These are phyloP conservation scores for Coemansia sp. DNA, from an alignment of 371 early-diverging fungal genomes.

Conservation along the genomic window DNA sequence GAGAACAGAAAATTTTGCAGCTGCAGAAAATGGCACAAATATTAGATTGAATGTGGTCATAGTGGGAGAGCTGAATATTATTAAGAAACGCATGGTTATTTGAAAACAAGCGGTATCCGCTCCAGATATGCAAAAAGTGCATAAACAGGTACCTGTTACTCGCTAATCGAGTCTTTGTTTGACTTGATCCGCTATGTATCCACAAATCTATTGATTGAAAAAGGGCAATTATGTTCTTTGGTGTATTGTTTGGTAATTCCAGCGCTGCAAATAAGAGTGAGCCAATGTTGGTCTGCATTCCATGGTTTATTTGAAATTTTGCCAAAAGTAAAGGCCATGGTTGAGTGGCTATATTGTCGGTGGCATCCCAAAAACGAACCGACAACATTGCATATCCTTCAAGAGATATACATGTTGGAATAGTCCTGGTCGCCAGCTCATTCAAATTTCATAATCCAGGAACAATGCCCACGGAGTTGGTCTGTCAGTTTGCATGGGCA, in stretches of 20 bases:
- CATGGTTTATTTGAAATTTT: neutral
- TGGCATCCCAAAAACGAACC: neutral
- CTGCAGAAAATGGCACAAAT: neutral
- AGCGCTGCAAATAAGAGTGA: neutral
- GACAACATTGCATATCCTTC: neutral
- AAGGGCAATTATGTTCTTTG: neutral
- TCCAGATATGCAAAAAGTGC: neutral
- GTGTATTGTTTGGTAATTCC: slow-evolving; percentile 3
- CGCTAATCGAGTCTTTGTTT: neutral
- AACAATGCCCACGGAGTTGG: neutral
- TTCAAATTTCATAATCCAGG: neutral
- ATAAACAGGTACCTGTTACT: neutral
- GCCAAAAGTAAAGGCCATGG: neutral
- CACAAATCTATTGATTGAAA: neutral
- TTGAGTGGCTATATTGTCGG: no score
- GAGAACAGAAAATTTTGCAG: neutral
- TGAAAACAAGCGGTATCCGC: neutral
- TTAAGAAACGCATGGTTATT: neutral
- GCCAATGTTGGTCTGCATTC: neutral
- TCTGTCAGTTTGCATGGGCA: slow-evolving; percentile 3
- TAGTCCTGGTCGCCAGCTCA: neutral
- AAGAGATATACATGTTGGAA: neutral
- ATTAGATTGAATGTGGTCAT: no score
- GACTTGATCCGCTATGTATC: neutral
- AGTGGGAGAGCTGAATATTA: neutral